Evolutionary conservation across 164 flowering plant species (phyloP), one percentile per base, ranked within the genome.

Genomic region (Chimonanthus praecox): DNA sequence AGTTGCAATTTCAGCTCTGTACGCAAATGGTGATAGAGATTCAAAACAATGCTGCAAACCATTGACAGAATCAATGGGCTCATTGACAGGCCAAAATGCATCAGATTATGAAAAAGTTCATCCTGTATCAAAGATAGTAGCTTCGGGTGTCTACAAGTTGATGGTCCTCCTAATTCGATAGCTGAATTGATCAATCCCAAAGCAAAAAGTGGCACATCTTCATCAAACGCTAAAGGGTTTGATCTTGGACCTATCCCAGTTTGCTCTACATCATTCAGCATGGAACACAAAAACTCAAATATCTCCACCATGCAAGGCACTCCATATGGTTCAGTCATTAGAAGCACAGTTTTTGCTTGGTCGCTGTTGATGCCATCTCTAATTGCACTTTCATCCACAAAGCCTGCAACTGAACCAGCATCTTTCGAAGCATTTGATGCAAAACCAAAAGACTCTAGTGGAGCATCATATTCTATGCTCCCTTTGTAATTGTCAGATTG

Each of bases 271-370:
- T 75, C 75, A 75, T 81, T 81, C 63, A 83, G 64, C 48, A 81
- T 70, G 48, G 84, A 81, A 70, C 85, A 83, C 71, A 83, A 58
- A 43, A 79, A 83, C 48, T 81, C 79, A 61, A 83, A 81, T 77
- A 83, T 81, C 76, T 83, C 85, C 74, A 83, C 82, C 81, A 81
- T 83, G 80, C 85, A 83, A 21, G 84, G 85, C 21, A 83, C 69
- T 33, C 85, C 85, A 71, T 79, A 83, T 20, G 84, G 84, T 44
- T 83, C 82, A 11, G 75, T 74, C 71, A 75, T 74, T 51, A 77
- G 80, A 70, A 71, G 82, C 72, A 75, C 2, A 10, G 73, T 80
- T 72, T 49, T 79, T 69, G 70, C 6, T 15, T 33, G 7, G 3
- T 82, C 80, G 61, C 70, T 74, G 20, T 64, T 78, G 62, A 49